Evolutionary conservation across 73 alveolate species (phyloP), one percentile per base, ranked within the genome.

Genomic region (Durusdinium trenchii): DNA sequence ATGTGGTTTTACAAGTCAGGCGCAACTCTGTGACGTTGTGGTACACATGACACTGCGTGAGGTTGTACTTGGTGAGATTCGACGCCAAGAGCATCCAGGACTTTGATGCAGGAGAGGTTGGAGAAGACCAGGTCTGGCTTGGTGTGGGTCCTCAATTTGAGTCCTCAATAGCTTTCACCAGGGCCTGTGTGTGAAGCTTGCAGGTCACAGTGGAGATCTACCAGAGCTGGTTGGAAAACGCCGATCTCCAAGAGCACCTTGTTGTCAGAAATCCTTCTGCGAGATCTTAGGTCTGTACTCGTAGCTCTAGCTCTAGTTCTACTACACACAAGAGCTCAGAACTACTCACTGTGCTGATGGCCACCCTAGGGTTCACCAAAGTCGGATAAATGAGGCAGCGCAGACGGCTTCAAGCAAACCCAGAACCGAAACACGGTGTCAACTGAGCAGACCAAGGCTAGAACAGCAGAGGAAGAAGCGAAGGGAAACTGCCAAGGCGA

Each of bases 161-260:
- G n/a, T n/a, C n/a, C 18, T 60, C 73, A 60, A 60, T 2, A 6
- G 26, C 38, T 64, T 64, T 9, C 43, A 23, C 43, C 7, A 64
- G 78, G 78, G 42, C 38, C 78, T 64, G 20, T 7, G 32, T 9
- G 42, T 18, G 47, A 1, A 36, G 30, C 7, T 23, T 43, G 20
- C 45, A 91, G 93, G 99, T 94, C 52, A 94, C 93, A 20, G 99
- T 94, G 82, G 99, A 94, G 82, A 75, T 94, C 82, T 94, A 94
- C 84, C 93, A 94, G 83, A 50, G 69, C 69, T 94, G 99, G 99
- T 64, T 94, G 50, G 99, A 73, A 38, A 38, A 57, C 0, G 99
- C 99, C 28, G 84, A 43, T 7, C 51, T 51, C 9, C n/a, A 42
- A 5, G 96, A 67, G 96, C n/a, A n/a, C n/a, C n/a, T n/a, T n/a